Conservation (phyloP, 352 stramenopile species). For the Pythium pectinolyticum region DNA sequence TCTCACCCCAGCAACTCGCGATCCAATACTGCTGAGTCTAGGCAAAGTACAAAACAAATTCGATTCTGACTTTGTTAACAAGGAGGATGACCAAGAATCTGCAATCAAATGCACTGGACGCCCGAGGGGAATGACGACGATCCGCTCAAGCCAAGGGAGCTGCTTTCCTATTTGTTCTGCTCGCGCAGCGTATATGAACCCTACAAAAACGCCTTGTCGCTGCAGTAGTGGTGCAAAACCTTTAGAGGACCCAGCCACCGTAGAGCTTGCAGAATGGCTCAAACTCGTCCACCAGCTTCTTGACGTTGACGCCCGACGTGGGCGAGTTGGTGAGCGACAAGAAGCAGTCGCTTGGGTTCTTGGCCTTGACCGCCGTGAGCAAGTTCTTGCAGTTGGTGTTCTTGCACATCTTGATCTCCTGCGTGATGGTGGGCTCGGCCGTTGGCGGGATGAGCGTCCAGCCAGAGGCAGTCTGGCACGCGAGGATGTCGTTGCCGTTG, state of each 20-base stretch:
- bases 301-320: conserved; percentile 30
- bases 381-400: too few relatives aligned
- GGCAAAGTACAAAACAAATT: too few relatives aligned
- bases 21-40: too few relatives aligned
- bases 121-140: too few relatives aligned
- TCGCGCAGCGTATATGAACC: too few relatives aligned
- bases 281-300: conserved; percentile 39
- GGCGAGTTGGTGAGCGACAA: conserved; percentile 14
- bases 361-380: conserved; percentile 16
- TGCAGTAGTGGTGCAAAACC: too few relatives aligned
- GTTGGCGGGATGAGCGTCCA: conserved; percentile 29
- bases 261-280: conserved; percentile 18
- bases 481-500: conserved; percentile 11
- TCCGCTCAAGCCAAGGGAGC: too few relatives aligned
- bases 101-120: too few relatives aligned
- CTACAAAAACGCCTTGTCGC: not conserved
- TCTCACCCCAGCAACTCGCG: too few relatives aligned
- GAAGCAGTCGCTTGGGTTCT: conserved; percentile 26
- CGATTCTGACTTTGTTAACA: too few relatives aligned
- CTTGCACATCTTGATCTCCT: conserved; percentile 22
- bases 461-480: conserved; percentile 29
- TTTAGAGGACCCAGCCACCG: not conserved
- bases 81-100: too few relatives aligned
- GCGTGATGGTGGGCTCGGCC: conserved; percentile 15
- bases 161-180: too few relatives aligned